Evolutionary conservation across 768 basidiomycete species (phyloP).

Genomic region (Rossbeevera mucosa): DNA sequence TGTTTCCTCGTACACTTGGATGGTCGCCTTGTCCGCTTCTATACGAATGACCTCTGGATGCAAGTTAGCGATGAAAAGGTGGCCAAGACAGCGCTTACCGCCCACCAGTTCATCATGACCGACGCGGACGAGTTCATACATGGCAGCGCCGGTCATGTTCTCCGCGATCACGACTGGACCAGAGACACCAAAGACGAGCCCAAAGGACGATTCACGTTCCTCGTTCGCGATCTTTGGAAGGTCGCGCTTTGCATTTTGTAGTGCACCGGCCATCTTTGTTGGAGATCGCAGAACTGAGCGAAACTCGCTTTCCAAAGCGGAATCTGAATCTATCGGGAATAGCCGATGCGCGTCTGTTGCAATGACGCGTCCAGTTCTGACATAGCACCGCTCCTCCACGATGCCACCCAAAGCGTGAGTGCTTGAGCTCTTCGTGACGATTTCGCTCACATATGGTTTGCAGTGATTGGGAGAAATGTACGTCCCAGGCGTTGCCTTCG

Average conservation of each 20-base stretch:
- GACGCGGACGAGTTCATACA: constrained; percentile 98
- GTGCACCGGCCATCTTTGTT: constrained; percentile 80
- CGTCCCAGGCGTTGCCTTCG: constrained; percentile 18
- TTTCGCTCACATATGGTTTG: constrained; percentile 9
- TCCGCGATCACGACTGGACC: constrained; percentile 96
- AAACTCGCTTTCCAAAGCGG: constrained; percentile 23
- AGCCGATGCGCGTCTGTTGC: constrained; percentile 25
- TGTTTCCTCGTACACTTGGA: constrained; percentile 99
- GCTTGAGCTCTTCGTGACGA: neutral
- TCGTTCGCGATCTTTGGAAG: constrained; percentile 89
- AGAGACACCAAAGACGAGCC: constrained; percentile 91
- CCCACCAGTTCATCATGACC: constrained; percentile 98
- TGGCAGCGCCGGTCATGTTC: constrained; percentile 93
- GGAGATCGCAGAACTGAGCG: constrained; percentile 2
- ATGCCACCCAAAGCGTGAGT: constrained; percentile 97
- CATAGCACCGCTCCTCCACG: constrained; percentile 27
- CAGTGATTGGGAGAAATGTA: constrained; percentile 99
- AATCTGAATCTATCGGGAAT: constrained; percentile 23
- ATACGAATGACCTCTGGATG: constrained; percentile 94
- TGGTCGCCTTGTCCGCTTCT: constrained; percentile 95
- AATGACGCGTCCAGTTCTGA: constrained; percentile 35
- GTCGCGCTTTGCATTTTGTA: constrained; percentile 84
- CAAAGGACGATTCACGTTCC: constrained; percentile 81
- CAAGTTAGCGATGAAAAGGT: constrained; percentile 9
- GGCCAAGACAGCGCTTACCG: constrained; percentile 47